Evolutionary conservation across 371 early-diverging fungal species (phyloP), one percentile per base, ranked within the genome.

Genomic region (Mortierella sp.): DNA sequence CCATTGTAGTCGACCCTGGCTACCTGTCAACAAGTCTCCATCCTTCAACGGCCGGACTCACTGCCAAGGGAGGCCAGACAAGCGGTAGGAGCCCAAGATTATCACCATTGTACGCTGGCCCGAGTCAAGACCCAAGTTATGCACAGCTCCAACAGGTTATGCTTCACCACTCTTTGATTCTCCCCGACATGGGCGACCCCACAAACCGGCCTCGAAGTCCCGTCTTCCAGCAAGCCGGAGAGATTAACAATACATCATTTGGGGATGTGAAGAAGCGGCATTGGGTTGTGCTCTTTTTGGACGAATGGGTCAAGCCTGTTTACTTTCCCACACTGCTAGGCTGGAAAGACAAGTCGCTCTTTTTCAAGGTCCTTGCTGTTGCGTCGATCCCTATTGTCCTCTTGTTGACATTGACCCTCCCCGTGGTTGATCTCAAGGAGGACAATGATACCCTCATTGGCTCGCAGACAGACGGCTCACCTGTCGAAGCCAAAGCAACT

Each of bases 291-390:
- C 19, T 76, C 24, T 71, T 76, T 9, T 58, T 80, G n/a, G 42
- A 57, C 2, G 75, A 76, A 11, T 75, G 77, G 73, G 10, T 80
- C 52, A 76, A 34, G 34, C 57, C 80, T 9, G 55, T 80, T 42
- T 80, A 92, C 28, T 93, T 94, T 71, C 94, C 94, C 21, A 89
- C 90, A 0, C 76, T 93, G 16, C 57, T 77, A n/a, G 90, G 89
- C 47, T 91, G 92, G 84, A 42, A 80, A 8, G 73, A 91, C 13
- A 93, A 93, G 52, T 88, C 91, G 34, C 50, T 84, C 0, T 84
- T 89, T 71, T 87, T 89, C 74, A 92, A 91, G 83, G 73, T 89
- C 0, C 91, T 88, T 52, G 89, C 92, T 0, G 24, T 92, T 3
- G 77, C 89, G 2, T 91, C 92, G 0, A 87, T 84, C 8, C 94